Evolutionary conservation across 2,329 filamentous ascomycete genomes (phyloP).

Genomic region (Endoconidiophora laricicola): DNA sequence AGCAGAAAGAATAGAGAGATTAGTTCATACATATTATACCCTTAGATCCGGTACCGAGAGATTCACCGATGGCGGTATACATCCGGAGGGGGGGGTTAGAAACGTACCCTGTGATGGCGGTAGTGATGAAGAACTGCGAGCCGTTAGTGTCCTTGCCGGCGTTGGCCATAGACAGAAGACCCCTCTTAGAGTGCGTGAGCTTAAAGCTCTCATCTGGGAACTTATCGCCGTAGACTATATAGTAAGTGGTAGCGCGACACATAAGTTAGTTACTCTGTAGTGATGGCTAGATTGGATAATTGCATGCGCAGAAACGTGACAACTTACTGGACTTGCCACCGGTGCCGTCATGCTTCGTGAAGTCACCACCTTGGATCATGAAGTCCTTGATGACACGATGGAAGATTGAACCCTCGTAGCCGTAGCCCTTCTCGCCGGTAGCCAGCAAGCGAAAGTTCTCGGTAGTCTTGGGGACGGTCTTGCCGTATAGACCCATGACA

Average conservation of each 20-base stretch:
- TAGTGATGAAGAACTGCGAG: constrained; percentile 85
- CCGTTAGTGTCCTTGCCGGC: constrained; percentile 74
- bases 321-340: constrained; percentile 68
- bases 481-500: constrained; percentile 72
- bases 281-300: not conserved
- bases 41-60: not conserved
- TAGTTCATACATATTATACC: not conserved
- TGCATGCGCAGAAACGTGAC: not conserved
- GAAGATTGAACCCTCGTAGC: constrained; percentile 68
- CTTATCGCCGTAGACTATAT: constrained; percentile 65
- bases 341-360: constrained; percentile 67
- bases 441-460: constrained; percentile 67
- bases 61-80: not conserved
- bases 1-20: constrained; percentile 9
- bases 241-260: not conserved
- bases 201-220: constrained; percentile 91
- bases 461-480: constrained; percentile 62
- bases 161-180: constrained; percentile 73
- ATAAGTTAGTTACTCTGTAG: no score
- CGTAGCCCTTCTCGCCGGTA: constrained; percentile 74
- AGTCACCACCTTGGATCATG: constrained; percentile 87
- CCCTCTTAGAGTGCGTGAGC: constrained; percentile 78
- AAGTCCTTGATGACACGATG: constrained; percentile 83
- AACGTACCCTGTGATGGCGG: constrained; percentile 54
- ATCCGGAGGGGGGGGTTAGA: not conserved